These are phyloP conservation scores for Acacia pycnantha DNA, from an alignment of 331 rosid species.

Conservation along the genomic window DNA sequence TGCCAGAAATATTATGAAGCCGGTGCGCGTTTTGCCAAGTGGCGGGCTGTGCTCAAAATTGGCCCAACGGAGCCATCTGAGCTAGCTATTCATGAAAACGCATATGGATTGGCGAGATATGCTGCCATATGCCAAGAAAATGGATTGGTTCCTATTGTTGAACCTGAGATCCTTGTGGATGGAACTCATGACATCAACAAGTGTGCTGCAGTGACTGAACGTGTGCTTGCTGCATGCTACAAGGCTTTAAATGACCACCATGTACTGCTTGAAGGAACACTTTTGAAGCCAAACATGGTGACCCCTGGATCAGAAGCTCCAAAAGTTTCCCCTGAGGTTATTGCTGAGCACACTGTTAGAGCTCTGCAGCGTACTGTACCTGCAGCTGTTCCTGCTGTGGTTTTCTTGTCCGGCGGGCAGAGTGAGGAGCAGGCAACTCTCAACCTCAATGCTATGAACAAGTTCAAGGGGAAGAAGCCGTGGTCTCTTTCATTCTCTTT, in stretches of 20 bases:
- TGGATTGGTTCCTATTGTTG: constrained; percentile 72
- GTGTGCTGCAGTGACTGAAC: constrained; percentile 20
- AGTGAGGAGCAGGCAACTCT: constrained; percentile 73
- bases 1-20: constrained; percentile 41
- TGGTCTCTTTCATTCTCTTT: constrained; percentile 69
- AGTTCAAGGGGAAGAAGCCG: constrained; percentile 49
- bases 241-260: constrained; percentile 23
- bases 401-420: constrained; percentile 75
- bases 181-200: constrained; percentile 56
- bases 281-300: constrained; percentile 19
- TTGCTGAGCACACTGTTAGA: constrained; percentile 22
- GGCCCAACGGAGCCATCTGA: constrained; percentile 48
- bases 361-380: constrained; percentile 18
- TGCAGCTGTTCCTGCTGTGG: constrained; percentile 46
- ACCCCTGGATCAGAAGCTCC: constrained; percentile 19
- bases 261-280: constrained; percentile 11
- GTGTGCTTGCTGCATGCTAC: constrained; percentile 22
- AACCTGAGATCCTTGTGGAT: constrained; percentile 70
- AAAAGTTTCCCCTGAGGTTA: constrained; percentile 13
- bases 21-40: constrained; percentile 23
- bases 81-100: constrained; percentile 57
- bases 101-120: constrained; percentile 58
- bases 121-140: constrained; percentile 41
- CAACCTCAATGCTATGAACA: constrained; percentile 25
- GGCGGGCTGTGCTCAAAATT: constrained; percentile 16